Percentiles rank a stretch among this genome's conserved stretches.
Evolutionary conservation across 2,329 filamentous ascomycete species (phyloP).

Genomic region (Diaporthe nobilis): DNA sequence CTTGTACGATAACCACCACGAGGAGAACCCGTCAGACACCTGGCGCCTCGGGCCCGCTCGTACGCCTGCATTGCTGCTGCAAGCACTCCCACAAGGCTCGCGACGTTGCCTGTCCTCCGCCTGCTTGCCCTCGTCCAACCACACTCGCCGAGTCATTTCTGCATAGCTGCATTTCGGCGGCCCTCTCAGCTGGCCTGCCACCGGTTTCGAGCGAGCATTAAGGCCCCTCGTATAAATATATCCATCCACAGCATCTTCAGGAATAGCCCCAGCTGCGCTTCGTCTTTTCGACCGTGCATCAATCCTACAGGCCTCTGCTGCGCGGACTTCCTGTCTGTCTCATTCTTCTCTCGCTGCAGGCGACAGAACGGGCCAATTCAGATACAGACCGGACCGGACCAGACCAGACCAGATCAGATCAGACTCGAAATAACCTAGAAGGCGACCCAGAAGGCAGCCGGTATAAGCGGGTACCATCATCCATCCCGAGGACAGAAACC

Average conservation of each 20-base stretch:
- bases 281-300: conserved; percentile 3
- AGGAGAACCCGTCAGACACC: conserved; percentile 9
- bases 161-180: conserved; percentile 12
- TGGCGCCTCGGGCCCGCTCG: conserved; percentile 23
- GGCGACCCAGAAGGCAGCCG: conserved; percentile 19
- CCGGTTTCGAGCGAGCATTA: conserved; percentile 18
- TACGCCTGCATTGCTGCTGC: conserved; percentile 17
- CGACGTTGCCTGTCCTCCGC: not conserved
- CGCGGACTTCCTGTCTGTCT: conserved; percentile 1
- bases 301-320: conserved; percentile 22
- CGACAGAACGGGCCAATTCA: not conserved
- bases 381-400: not conserved
- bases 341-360: conserved; percentile 1
- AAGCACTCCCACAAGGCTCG: conserved; percentile 23
- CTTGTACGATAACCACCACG: conserved; percentile 19
- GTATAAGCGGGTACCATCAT: conserved; percentile 16
- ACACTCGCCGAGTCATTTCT: conserved; percentile 17
- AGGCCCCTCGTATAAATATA: conserved; percentile 17
- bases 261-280: conserved; percentile 11
- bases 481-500: not conserved
- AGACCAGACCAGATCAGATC: not conserved
- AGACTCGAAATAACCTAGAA: conserved; percentile 16
- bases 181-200: conserved; percentile 20
- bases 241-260: conserved; percentile 17
- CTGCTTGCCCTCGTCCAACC: conserved; percentile 13